Base-by-base conservation (phyloP, 179 eudicot genomes). In the Amaranthus tricolor region DNA sequence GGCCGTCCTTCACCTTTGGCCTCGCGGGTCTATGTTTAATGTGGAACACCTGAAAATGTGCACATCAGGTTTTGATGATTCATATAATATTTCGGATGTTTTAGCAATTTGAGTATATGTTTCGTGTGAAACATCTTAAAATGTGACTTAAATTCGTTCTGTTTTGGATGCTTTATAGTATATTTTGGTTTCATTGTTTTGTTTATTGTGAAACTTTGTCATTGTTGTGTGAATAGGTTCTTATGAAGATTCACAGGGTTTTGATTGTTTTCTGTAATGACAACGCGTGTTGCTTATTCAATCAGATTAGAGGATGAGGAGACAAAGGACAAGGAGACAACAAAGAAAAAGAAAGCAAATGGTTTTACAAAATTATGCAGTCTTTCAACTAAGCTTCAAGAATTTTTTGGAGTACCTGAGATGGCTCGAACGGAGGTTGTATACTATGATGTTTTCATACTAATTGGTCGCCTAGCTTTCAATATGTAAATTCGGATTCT, bases 401-500 rank as follows among this genome's bases (percentile, higher is more conserved):
- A 79, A 62, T 77, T 91, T 64, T 70, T 86, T 44, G 96, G 95
- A 21, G 91, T 79, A 43, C 67, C 90, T 49, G 82, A 88, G 72
- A 57, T 92, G 84, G 87, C 95, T 50, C 80, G 97, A 62, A 86
- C 91, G 20, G 88, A 90, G 96, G 96, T 90, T 71, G 45, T 58
- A 47, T 24, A 66, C 62, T n/a, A 44, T 40, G 50, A 14, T 57
- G 11, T 48, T 64, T 21, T 20, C 50, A 21, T 70, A 5, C 16
- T 16, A 53, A 48, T 68, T 51, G 61, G 21, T 68, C 24, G 31
- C 24, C 14, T 17, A 57, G 60, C 19, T 52, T 52, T 12, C 24
- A 19, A 11, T 58, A 24, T 60, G 19, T 62, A 69, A 40, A 67
- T 51, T 68, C 50, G 67, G 77, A 47, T 65, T 64, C 48, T 40